Percentiles rank a stretch among this genome's conserved stretches.
These are phyloP conservation scores for Microdochium bolleyi DNA, from an alignment of 2,329 filamentous ascomycete genomes.

Conservation along the genomic window DNA sequence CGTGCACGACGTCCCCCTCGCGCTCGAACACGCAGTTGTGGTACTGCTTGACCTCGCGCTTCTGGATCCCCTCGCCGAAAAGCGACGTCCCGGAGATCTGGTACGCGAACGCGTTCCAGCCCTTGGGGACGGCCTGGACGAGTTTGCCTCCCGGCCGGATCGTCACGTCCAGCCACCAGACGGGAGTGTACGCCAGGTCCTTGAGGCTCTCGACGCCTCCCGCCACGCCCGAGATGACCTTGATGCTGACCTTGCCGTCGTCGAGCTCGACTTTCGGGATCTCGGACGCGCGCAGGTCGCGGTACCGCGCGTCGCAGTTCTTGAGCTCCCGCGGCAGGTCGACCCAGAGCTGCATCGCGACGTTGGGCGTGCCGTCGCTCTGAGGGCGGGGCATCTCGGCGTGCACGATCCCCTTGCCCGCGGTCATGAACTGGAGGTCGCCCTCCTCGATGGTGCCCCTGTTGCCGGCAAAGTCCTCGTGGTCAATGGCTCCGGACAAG, in stretches of 20 bases:
- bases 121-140: slow-evolving; percentile 64
- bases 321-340: slow-evolving; percentile 79
- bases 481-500: slow-evolving; percentile 54
- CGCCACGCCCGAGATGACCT: slow-evolving; percentile 82
- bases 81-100: slow-evolving; percentile 65
- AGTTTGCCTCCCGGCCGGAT: slow-evolving; percentile 74
- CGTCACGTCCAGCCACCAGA: slow-evolving; percentile 87
- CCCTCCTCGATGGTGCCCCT: slow-evolving; percentile 75
- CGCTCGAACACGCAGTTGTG: slow-evolving; percentile 87
- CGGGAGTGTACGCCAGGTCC: slow-evolving; percentile 90
- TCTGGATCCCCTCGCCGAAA: slow-evolving; percentile 47
- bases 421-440: slow-evolving; percentile 98
- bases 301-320: slow-evolving; percentile 83
- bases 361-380: slow-evolving; percentile 65
- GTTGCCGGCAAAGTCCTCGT: slow-evolving; percentile 27
- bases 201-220: slow-evolving; percentile 81
- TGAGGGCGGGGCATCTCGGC: slow-evolving; percentile 89
- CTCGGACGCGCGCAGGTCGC: slow-evolving; percentile 71
- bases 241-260: slow-evolving; percentile 67
- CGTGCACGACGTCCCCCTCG: slow-evolving; percentile 67
- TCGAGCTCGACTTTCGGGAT: slow-evolving; percentile 70
- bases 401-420: slow-evolving; percentile 84
- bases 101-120: slow-evolving; percentile 90
- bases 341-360: slow-evolving; percentile 93
- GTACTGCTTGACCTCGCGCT: slow-evolving; percentile 55